Base-by-base conservation (phyloP, 2,329 filamentous ascomycete genomes). In the Helicocarpus griseus region DNA sequence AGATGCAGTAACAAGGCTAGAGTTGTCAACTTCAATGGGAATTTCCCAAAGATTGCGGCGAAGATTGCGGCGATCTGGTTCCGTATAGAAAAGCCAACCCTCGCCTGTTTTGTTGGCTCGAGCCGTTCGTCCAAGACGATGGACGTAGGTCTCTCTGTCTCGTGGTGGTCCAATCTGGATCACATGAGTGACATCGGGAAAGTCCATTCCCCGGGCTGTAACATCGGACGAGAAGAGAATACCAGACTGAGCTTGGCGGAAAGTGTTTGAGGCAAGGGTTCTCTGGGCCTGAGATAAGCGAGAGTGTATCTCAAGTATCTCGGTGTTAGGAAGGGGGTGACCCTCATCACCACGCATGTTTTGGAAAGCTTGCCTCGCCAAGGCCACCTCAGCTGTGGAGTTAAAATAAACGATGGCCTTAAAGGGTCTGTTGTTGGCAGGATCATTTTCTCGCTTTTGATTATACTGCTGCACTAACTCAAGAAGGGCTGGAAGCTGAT, bases 391-490 rank as follows among this genome's bases (percentile, higher is more conserved):
- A 22, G 80, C 79, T 0, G 86, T 94, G 21, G 86, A 88, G 61
- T 87, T 87, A 66, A 91, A 85, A 73, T 95, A 98, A 39, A 95
- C 74, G 54, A 98, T 94, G n/a, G 89, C 88, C 77, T 98, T 98
- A 79, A 97, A 96, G 0, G 88, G 87, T 70, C 56, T 68, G 62
- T 56, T 66, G 59, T 59, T 70, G 53, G 38, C 63, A 51, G 54
- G 65, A 48, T 70, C 65, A 14, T 60, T 47, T 38, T 59, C 60
- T 19, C 71, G 65, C 22, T 72, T 70, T 28, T 74, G 59, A n/a
- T 76, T 67, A 59, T 86, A 82, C 33, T 78, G 77, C 50, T 83
- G 72, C 44, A 84, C 73, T 48, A 96, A 77, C 68, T 97, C 90
- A 50, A 93, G 76, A 19, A 97, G 66, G 2, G 85, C 71, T 14